Evolutionary conservation across 192 early-diverging fungal genomes (phyloP), one percentile per base, ranked within the genome.

Genomic region (Backusella mclennaniae): DNA sequence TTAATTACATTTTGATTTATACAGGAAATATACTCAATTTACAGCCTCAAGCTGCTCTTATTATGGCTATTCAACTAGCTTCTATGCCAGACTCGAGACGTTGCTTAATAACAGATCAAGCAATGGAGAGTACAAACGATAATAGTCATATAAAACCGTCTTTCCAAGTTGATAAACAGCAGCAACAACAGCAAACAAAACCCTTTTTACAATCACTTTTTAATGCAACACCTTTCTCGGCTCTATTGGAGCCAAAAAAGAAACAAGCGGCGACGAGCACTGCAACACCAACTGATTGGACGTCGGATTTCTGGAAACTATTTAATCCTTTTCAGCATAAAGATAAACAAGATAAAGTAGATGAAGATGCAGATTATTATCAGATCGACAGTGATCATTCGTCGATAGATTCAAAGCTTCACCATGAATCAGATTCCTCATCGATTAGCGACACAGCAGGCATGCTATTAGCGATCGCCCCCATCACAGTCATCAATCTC

Each of bases 11-110:
- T 53, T 11, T 63, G 6, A 14, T 63, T 63, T 15, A 31, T 9
- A 46, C 67, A 75, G 74, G 74, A 46, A 53, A 66, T 44, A 75
- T 75, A 42, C 38, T 75, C 6, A 67, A 53, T 67, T 44, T 75
- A 35, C 74, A 75, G 38, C 74, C 56, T 15, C 74, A 75, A 35
- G 74, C 74, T 44, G 74, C 74, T 8, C 38, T 75, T 6, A 75
- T 75, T 14, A 75, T 75, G 74, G 63, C 74, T 9, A 67, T 67
- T 49, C 74, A 75, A 44, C 66, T 75, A 6, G 59, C 74, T 35
- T 67, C 59, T 21, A 66, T 63, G 31, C 66, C 74, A 33, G 59
- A 66, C 7, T 66, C 70, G 6, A 71, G 70, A 49, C 39, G 41
- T 2, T 71, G 70, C 29, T 26, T 46, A 49, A 26, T 49, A 33